These are phyloP conservation scores for Agrocybe chaxingu DNA, from an alignment of 768 basidiomycete species.

Conservation along the genomic window DNA sequence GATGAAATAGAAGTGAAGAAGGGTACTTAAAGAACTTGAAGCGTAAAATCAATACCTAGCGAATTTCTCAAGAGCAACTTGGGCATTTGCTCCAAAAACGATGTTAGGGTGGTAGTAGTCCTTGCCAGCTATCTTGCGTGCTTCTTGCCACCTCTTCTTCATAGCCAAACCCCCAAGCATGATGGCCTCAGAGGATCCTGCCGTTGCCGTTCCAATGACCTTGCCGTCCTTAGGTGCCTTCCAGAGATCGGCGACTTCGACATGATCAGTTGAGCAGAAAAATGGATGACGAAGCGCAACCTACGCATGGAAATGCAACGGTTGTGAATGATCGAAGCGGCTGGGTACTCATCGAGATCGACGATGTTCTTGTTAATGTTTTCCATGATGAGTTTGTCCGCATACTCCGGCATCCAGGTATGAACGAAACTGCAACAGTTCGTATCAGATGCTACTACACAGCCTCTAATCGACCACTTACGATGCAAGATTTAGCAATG, in stretches of 20 bases:
- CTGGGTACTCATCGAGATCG: conserved; percentile 68
- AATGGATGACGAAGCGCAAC: conserved; percentile 12
- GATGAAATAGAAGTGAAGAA: not conserved
- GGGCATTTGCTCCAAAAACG: conserved; percentile 58
- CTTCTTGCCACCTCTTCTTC: conserved; percentile 66
- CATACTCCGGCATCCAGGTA: conserved; percentile 59
- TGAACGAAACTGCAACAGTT: conserved; percentile 36
- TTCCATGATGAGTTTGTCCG: conserved; percentile 55
- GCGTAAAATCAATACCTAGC: conserved; percentile 35
- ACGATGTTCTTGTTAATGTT: conserved; percentile 65
- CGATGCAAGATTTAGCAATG: conserved; percentile 62
- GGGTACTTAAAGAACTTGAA: not conserved
- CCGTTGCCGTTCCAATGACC: conserved; percentile 62
- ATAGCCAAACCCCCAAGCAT: conserved; percentile 69
- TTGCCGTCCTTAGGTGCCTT: conserved; percentile 55
- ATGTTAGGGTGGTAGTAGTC: conserved; percentile 55
- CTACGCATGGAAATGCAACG: conserved; percentile 53
- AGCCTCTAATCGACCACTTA: conserved; percentile 32
- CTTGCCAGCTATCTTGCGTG: conserved; percentile 56
- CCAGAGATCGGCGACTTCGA: conserved; percentile 55
- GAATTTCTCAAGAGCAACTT: conserved; percentile 65
- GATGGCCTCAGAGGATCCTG: conserved; percentile 65
- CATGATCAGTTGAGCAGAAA: conserved; percentile 1
- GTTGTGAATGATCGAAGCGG: conserved; percentile 48
- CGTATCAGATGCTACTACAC: not conserved